phyloP scores from a whole-genome alignment of 495 filamentous ascomycete species.

The Pyrenopolyporus hunteri region DNA sequence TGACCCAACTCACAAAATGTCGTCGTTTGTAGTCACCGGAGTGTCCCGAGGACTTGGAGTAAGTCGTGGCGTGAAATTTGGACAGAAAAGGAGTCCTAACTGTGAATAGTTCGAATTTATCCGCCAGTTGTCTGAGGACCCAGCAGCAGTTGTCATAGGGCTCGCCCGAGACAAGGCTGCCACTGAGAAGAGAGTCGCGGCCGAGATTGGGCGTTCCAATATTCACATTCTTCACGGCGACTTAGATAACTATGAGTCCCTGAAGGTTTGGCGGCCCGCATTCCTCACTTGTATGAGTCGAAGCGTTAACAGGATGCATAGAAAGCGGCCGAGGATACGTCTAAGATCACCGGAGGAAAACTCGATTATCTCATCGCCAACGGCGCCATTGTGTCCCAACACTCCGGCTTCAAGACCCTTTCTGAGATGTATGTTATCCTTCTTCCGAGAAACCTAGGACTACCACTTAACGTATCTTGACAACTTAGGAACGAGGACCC shows the following conservation, averaged over 20 bases:
- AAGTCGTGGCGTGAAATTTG: slow-evolving; percentile 5
- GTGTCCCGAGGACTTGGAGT: slow-evolving; percentile 46
- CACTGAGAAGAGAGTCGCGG: slow-evolving; percentile 41
- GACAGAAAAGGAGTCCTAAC: slow-evolving; percentile 5
- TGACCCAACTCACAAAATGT: slow-evolving; percentile 31
- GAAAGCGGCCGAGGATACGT: slow-evolving; percentile 45
- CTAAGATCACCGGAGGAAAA: slow-evolving; percentile 47
- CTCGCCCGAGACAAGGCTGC: slow-evolving; percentile 45
- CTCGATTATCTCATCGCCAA: slow-evolving; percentile 63
- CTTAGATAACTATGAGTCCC: slow-evolving; percentile 47
- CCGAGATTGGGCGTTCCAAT: slow-evolving; percentile 47
- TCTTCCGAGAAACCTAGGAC: background rate
- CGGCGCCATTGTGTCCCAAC: slow-evolving; percentile 39
- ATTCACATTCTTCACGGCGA: slow-evolving; percentile 56
- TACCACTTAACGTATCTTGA: slow-evolving; percentile 1
- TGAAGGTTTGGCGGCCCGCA: slow-evolving; percentile 39
- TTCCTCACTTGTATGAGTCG: background rate
- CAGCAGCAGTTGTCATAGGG: slow-evolving; percentile 45
- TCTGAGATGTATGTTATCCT: slow-evolving; percentile 29
- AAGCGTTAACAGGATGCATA: slow-evolving; percentile 16
- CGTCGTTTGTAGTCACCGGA: slow-evolving; percentile 46
- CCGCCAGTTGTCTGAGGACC: slow-evolving; percentile 42
- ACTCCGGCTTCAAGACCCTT: slow-evolving; percentile 21
- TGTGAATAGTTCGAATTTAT: slow-evolving; percentile 43
- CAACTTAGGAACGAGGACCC: slow-evolving; percentile 37